Base-by-base conservation (phyloP, 345 rosid species). In the Citrus australasica region DNA sequence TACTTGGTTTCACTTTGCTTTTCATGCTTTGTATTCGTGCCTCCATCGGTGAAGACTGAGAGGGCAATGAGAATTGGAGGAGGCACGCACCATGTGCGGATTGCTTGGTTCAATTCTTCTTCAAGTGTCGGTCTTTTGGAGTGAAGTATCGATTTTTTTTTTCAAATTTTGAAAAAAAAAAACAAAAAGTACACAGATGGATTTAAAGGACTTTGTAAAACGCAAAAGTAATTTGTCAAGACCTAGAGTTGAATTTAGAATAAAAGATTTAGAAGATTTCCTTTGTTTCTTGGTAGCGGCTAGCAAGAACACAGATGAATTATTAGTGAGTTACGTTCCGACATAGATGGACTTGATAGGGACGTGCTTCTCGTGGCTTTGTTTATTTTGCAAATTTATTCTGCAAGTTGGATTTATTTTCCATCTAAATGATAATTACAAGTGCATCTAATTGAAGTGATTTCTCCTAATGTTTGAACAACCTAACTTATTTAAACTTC, bases 71-170 rank as follows among this genome's bases (percentile, higher is more conserved):
- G 86, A 82, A 82, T 69, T 86, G 81, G 86, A 7, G 81, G 89
- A 83, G 78, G 84, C 82, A 74, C 88, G 84, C 82, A 74, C 88
- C 88, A 28, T 82, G 80, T 71, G 88, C 80, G 17, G 91, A 86
- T 86, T 88, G 91, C 77, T 77, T 88, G 79, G 87, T 38, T 38
- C 42, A 8, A 38, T 7, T 38, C 42, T 38, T 38, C 2, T 2
- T 38, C 42, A 38, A 38, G 10, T 2, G 40, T 6, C 40, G 40
- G 40, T 8, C 42, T 32, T 9, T 9, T 2, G 46, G 11, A 9
- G 13, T 40, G 46, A 40, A 9, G 46, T 40, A 0, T 40, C 9
- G 13, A 9, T 9, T 8, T 7, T 5, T 33, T 33, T 33, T 33
- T 8, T 40, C 46, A 9, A 40, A 40, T 40, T 40, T 40, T 40